Conservation (phyloP, 345 rosid species). For the Eucalyptus guilfoylei region DNA sequence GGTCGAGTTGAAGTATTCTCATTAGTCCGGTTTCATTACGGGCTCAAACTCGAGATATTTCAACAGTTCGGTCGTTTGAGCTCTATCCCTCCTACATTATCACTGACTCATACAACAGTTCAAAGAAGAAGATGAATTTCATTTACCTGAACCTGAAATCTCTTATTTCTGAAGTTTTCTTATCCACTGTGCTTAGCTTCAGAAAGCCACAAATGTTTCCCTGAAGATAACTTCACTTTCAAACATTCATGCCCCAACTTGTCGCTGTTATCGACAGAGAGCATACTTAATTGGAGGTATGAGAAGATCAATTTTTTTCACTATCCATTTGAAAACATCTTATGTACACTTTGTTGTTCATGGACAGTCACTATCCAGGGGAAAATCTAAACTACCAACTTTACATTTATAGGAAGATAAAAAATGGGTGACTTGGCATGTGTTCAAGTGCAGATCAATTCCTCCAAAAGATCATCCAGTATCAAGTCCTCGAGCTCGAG, state of each 20-base stretch:
- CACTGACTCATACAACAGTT: background rate
- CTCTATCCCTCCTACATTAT: background rate
- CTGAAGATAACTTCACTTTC: background rate
- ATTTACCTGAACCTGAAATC: background rate
- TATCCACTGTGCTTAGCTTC: background rate
- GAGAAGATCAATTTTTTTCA: background rate
- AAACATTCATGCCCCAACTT: background rate
- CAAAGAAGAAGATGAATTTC: background rate
- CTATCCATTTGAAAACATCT: background rate
- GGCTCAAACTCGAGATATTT: too few species aligned
- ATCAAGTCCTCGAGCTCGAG: conserved; percentile 64
- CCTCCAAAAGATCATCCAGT: conserved; percentile 63
- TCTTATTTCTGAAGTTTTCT: background rate
- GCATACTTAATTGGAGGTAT: background rate
- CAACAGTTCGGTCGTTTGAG: background rate
- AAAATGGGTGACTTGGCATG: background rate
- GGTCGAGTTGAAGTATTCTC: too few species aligned
- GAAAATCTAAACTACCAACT: background rate
- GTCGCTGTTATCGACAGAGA: background rate
- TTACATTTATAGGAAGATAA: background rate
- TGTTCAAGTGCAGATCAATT: conserved; percentile 5
- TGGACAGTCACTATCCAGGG: background rate
- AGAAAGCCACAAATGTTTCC: background rate
- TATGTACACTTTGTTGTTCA: background rate
- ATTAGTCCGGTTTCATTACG: too few species aligned